Percentiles rank a stretch among this genome's conserved stretches.
Conservation (phyloP, 2,329 filamentous ascomycete genomes). For the Phymatotrichopsis omnivora region DNA sequence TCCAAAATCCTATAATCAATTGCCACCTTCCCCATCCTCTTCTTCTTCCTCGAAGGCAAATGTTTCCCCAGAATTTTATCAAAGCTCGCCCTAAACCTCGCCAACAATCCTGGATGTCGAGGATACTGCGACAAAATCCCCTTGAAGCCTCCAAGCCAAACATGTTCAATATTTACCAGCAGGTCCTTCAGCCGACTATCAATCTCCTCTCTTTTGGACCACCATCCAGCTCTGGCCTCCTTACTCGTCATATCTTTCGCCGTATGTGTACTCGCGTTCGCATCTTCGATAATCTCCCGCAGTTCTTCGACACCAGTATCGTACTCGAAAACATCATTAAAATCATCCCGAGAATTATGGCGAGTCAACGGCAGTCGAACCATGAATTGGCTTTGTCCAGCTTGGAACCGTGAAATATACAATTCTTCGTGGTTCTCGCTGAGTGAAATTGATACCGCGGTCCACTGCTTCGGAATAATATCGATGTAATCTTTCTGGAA, state of each 20-base stretch:
- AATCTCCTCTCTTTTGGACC: slow-evolving; percentile 70
- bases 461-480: slow-evolving; percentile 74
- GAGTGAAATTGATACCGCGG: slow-evolving; percentile 71
- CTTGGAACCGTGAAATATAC: slow-evolving; percentile 74
- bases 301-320: slow-evolving; percentile 69
- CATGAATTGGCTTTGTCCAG: slow-evolving; percentile 68
- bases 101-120: slow-evolving; percentile 53
- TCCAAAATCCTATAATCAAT: slow-evolving; percentile 65
- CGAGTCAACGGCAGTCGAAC: slow-evolving; percentile 75
- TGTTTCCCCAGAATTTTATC: slow-evolving; percentile 70
- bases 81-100: slow-evolving; percentile 67
- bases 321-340: slow-evolving; percentile 75
- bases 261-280: slow-evolving; percentile 74
- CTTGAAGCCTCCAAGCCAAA: slow-evolving; percentile 91
- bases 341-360: slow-evolving; percentile 68
- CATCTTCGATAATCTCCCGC: slow-evolving; percentile 66
- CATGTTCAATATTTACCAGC: slow-evolving; percentile 74
- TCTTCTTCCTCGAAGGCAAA: slow-evolving; percentile 69
- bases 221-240: slow-evolving; percentile 75
- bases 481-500: slow-evolving; percentile 79
- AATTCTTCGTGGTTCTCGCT: slow-evolving; percentile 76
- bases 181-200: slow-evolving; percentile 69
- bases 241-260: slow-evolving; percentile 61
- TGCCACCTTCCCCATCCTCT: slow-evolving; percentile 39
- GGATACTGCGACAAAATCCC: slow-evolving; percentile 77